Base-by-base conservation (phyloP, 805 yeast genomes). In the Scheffersomyces ergatensis region DNA sequence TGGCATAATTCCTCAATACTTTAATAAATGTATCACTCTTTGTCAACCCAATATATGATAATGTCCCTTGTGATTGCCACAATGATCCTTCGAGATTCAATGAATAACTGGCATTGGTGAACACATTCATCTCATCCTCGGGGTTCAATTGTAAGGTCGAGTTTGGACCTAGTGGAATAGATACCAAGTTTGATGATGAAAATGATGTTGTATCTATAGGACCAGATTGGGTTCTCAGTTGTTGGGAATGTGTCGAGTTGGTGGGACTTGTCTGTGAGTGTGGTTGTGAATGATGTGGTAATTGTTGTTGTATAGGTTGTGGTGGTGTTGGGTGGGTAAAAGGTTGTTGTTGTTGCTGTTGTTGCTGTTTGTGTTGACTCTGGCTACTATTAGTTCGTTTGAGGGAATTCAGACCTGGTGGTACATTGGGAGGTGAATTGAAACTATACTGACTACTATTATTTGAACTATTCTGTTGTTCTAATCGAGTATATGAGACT, bases 51-150 rank as follows among this genome's bases (percentile, higher is more conserved):
- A 65, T 56, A 35, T 65, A 69, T 1, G 74, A 63, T 16, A 69
- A 38, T 6, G 59, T 54, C 2, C 76, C 76, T 34, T 67, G 72
- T 35, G 58, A 62, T 44, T 68, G 74, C 63, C 72, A 60, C 18
- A 45, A 44, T 2, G 59, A 54, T 8, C 74, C 74, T 38, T 69
- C 74, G 4, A 67, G 54, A 34, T 55, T 49, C 16, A 68, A 44
- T 0, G 73, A 59, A 40, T 36, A 53, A 36, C 67, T 63, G 5
- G 74, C 70, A 39, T 58, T 55, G 16, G 62, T 44, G 34, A 67
- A 66, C 0, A 60, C 41, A n/a, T 55, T 51, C 26, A 70, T 57
- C 4, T 58, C 47, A 46, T 70, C 74, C 29, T 58, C 45, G 2
- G 66, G 62, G 26, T 60, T 53, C 26, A 70, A 53, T 36, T 59